Percentiles rank a stretch among this genome's conserved stretches.
Conservation (phyloP, 352 stramenopile species). For the Pythium brachiatum region DNA sequence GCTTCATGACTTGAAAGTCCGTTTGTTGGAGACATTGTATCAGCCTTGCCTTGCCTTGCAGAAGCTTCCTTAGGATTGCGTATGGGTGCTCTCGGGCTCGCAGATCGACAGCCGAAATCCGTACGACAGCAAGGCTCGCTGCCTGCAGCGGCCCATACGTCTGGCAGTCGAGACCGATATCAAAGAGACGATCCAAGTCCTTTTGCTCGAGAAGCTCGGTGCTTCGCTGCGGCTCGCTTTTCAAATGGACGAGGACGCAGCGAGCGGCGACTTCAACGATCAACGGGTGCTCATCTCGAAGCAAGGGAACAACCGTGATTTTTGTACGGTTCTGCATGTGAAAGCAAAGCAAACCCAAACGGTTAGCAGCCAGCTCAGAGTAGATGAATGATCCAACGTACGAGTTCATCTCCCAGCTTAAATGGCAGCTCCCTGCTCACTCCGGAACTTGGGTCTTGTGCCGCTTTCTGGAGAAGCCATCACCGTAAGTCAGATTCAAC, state of each 20-base stretch:
- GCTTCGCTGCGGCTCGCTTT: background rate
- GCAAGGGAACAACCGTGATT: conserved; percentile 10
- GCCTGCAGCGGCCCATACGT: conserved; percentile 4
- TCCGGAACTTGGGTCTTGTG: background rate
- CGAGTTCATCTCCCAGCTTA: conserved; percentile 15
- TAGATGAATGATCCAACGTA: background rate
- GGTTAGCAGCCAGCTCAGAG: too few relatives aligned
- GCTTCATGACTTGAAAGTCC: conserved; percentile 16
- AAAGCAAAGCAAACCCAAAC: too few relatives aligned
- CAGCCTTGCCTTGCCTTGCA: conserved; percentile 2
- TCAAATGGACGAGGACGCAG: conserved; percentile 15
- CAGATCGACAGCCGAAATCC: background rate
- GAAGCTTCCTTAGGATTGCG: conserved; percentile 7
- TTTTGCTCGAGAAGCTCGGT: background rate
- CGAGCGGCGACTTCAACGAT: conserved; percentile 4
- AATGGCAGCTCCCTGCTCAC: background rate
- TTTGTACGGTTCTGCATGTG: conserved; percentile 6
- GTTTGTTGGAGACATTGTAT: conserved; percentile 10
- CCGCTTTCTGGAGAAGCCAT: too few relatives aligned
- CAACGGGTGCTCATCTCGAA: conserved; percentile 10
- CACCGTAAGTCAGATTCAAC: too few relatives aligned
- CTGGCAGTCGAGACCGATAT: background rate
- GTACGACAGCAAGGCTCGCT: background rate
- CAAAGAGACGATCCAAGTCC: conserved; percentile 1
- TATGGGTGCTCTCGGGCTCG: background rate